These are phyloP conservation scores for Acanthamoeba triangularis DNA, from an alignment of 208 protist genomes.

Conservation along the genomic window DNA sequence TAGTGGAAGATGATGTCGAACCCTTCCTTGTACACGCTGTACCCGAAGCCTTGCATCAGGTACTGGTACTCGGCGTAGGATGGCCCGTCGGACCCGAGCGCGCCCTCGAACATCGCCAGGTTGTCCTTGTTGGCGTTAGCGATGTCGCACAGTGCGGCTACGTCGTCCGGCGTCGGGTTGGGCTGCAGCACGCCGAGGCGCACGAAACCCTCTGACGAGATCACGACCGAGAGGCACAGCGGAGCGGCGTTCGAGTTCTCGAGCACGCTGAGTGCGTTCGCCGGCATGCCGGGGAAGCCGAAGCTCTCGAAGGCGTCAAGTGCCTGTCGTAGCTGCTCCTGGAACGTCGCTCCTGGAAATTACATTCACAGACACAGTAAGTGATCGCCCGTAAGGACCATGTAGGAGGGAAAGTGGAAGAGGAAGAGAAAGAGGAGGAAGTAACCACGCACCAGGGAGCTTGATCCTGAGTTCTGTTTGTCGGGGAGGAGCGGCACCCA, in stretches of 20 bases:
- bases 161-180: constrained; percentile 74
- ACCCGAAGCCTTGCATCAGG: constrained; percentile 86
- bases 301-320: constrained; percentile 85
- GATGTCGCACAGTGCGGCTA: constrained; percentile 69
- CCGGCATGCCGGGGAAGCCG: constrained; percentile 83
- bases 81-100: constrained; percentile 76
- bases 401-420: too few relatives aligned
- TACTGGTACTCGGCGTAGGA: constrained; percentile 86
- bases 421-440: background rate
- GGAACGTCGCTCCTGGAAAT: background rate
- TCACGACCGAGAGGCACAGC: constrained; percentile 86
- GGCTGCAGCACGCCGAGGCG: constrained; percentile 84
- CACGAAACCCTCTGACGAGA: constrained; percentile 86
- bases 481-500: constrained; percentile 88
- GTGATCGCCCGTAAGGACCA: background rate
- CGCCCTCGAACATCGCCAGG: constrained; percentile 79
- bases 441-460: constrained; percentile 73
- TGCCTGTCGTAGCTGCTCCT: constrained; percentile 77
- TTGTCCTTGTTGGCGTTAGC: constrained; percentile 74
- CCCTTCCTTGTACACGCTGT: constrained; percentile 87
- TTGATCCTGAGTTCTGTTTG: constrained; percentile 87
- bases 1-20: constrained; percentile 88
- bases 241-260: constrained; percentile 8
- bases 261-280: constrained; percentile 70
- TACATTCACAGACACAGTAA: too few relatives aligned